A percentile compares a stretch with the other conserved stretches of the same genome.
These are phyloP conservation scores for Ulvella scutata DNA, from an alignment of 139 green algal genomes.

Conservation along the genomic window DNA sequence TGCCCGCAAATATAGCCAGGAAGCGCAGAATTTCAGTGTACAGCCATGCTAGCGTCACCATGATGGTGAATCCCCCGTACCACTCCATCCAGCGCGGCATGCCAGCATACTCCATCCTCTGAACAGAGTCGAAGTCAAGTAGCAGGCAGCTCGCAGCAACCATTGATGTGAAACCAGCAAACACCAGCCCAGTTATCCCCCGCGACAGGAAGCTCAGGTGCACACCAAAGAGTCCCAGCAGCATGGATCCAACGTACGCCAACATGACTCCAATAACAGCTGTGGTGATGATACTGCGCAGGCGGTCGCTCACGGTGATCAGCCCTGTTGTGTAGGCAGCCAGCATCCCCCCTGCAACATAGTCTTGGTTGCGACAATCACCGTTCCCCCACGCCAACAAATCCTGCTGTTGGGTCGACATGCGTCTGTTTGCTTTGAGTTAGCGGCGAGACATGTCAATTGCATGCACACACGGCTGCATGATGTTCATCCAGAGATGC, in stretches of 20 bases:
- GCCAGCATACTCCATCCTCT: not conserved
- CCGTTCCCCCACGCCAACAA: no score
- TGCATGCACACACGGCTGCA: no score
- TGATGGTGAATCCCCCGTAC: not conserved
- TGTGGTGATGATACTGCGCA: not conserved
- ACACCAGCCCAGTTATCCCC: not conserved
- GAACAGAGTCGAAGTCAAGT: not conserved
- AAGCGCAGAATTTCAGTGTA: not conserved
- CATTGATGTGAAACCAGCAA: not conserved
- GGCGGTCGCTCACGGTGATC: not conserved
- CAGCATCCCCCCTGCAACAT: not conserved
- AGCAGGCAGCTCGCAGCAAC: not conserved
- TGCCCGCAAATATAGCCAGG: not conserved
- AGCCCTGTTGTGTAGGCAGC: not conserved
- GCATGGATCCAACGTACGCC: not conserved
- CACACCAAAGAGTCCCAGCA: not conserved
- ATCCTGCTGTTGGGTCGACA: no score
- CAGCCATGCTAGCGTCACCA: not conserved
- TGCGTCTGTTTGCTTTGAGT: no score
- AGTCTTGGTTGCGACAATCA: no score
- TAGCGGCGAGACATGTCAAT: no score
- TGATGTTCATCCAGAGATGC: no score
- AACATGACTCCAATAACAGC: not conserved
- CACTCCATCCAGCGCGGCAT: not conserved
- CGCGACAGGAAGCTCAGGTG: not conserved